Percentiles rank a stretch among this genome's conserved stretches.
Evolutionary conservation across 441 rosid genomes (phyloP).

Genomic region (Syzygium syzygioides): DNA sequence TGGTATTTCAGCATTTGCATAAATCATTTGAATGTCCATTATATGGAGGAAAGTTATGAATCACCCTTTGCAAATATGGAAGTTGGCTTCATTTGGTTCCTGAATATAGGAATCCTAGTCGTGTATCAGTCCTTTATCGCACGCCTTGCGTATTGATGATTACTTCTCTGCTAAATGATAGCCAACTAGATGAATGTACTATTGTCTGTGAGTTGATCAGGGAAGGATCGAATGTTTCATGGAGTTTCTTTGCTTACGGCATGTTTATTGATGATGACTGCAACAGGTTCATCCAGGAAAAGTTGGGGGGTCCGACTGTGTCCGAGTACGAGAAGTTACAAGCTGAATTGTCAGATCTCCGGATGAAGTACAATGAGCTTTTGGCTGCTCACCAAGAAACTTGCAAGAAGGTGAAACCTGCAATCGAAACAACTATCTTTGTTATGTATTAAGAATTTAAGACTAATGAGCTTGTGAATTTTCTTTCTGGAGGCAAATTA

Average conservation of each 20-base stretch:
- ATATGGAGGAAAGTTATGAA: background rate
- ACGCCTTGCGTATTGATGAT: background rate
- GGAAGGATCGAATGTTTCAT: background rate
- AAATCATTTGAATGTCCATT: background rate
- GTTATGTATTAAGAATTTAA: background rate
- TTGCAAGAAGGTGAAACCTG: slow-evolving; percentile 47
- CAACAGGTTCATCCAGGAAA: slow-evolving; percentile 70
- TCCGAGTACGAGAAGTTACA: slow-evolving; percentile 80
- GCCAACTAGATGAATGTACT: background rate
- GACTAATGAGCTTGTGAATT: background rate
- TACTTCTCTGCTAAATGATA: background rate
- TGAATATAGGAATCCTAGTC: background rate
- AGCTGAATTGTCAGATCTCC: slow-evolving; percentile 67
- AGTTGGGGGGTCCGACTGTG: slow-evolving; percentile 71
- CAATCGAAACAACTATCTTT: background rate
- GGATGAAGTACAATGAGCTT: slow-evolving; percentile 59
- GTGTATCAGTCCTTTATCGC: background rate
- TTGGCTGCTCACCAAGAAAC: slow-evolving; percentile 54
- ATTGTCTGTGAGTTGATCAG: background rate
- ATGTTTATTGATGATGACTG: background rate
- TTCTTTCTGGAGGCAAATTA: background rate
- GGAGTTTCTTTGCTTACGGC: background rate
- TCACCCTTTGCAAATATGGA: background rate
- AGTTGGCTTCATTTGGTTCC: background rate
- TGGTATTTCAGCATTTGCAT: background rate